Evolutionary conservation across 345 rosid genomes (phyloP).

Genomic region (Aegle marmelos): DNA sequence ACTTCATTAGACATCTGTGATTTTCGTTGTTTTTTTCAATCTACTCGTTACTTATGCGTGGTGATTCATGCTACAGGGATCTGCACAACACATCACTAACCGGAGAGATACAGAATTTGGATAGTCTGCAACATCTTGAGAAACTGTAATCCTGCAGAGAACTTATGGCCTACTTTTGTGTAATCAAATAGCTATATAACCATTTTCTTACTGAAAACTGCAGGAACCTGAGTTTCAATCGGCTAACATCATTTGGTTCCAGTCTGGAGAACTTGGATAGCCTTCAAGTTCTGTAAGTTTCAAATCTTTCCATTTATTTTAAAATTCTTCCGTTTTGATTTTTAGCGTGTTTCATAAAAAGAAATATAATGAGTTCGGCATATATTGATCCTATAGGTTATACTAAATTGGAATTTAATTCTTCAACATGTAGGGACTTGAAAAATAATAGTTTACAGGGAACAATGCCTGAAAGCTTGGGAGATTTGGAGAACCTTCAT

Average conservation of each 20-base stretch:
- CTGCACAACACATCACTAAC: conserved; percentile 88
- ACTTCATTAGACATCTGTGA: neutral
- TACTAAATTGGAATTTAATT: conserved; percentile 1
- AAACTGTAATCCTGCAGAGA: conserved; percentile 50
- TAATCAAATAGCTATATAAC: conserved; percentile 7
- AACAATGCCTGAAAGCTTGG: conserved; percentile 67
- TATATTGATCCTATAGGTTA: neutral
- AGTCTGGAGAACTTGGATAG: conserved; percentile 55
- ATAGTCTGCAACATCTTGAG: conserved; percentile 72
- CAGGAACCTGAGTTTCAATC: conserved; percentile 92
- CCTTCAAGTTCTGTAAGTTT: conserved; percentile 81
- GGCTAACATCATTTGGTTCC: conserved; percentile 63
- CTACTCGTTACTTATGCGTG: neutral
- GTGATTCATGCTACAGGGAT: conserved; percentile 47
- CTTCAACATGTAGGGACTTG: conserved; percentile 59
- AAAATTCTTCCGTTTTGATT: neutral
- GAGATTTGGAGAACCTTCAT: conserved; percentile 64
- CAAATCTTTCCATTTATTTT: neutral
- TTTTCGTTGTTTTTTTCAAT: neutral
- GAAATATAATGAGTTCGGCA: neutral
- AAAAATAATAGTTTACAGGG: conserved; percentile 78
- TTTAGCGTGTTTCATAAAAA: neutral
- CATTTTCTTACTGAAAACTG: conserved; percentile 10
- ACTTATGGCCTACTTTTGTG: neutral
- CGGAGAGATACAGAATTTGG: conserved; percentile 76